A percentile compares a stretch with the other conserved stretches of the same genome.
These are phyloP conservation scores for Corynespora cassiicola DNA, from an alignment of 2,329 filamentous ascomycete species.

Conservation along the genomic window DNA sequence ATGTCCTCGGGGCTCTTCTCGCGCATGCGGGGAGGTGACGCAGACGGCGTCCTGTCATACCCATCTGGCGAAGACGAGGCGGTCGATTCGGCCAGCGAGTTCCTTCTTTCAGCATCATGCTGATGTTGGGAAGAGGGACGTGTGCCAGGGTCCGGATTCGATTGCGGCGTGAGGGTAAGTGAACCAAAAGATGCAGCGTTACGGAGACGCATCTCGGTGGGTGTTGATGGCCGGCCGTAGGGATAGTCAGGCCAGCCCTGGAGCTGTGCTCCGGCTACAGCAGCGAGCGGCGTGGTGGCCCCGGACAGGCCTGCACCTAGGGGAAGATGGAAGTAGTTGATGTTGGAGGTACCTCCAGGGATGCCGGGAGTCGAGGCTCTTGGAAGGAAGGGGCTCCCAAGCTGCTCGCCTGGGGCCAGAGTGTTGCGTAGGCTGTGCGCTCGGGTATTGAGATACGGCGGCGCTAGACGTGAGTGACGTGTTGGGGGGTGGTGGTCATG, in stretches of 20 bases:
- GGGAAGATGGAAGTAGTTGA: slow-evolving; percentile 84
- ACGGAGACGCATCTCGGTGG: slow-evolving; percentile 42
- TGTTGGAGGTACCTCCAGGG: slow-evolving; percentile 75
- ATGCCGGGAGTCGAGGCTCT: slow-evolving; percentile 62
- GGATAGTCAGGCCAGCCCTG: slow-evolving; percentile 56
- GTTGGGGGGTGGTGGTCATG: too few species aligned
- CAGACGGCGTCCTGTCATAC: slow-evolving; percentile 35
- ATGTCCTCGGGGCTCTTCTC: slow-evolving; percentile 85
- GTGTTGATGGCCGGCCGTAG: slow-evolving; percentile 39
- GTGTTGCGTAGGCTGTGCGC: slow-evolving; percentile 33
- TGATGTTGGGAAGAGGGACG: slow-evolving; percentile 53
- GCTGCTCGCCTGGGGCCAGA: slow-evolving; percentile 39
- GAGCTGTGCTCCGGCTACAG: slow-evolving; percentile 75
- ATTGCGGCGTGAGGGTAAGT: slow-evolving; percentile 53
- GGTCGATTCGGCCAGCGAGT: slow-evolving; percentile 34
- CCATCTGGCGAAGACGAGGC: slow-evolving; percentile 34
- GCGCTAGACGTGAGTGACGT: slow-evolving; percentile 26
- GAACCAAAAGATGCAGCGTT: slow-evolving; percentile 53
- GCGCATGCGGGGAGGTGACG: slow-evolving; percentile 61
- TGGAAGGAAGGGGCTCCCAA: slow-evolving; percentile 45
- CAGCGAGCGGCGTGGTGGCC: slow-evolving; percentile 79
- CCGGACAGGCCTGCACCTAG: slow-evolving; percentile 74
- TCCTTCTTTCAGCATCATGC: slow-evolving; percentile 33
- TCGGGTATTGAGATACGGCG: slow-evolving; percentile 32
- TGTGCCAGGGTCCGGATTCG: slow-evolving; percentile 52